A percentile compares a stretch with the other conserved stretches of the same genome.
Evolutionary conservation across 805 yeast genomes (phyloP).

Genomic region (Dipodascopsis uninucleata): DNA sequence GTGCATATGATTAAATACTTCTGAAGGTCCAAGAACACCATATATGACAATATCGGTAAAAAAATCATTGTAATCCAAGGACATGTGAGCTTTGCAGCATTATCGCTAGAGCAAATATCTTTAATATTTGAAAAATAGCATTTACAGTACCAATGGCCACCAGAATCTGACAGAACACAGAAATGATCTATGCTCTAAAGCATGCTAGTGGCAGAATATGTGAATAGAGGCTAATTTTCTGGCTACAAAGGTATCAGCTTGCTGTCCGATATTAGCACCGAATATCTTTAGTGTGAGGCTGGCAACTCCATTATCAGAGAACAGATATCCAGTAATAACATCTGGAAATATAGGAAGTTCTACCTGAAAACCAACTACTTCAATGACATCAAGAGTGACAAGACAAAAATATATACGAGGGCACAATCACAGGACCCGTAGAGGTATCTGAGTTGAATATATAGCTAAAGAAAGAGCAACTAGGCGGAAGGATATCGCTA

Average conservation of each 20-base stretch:
- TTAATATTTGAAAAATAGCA: constrained; percentile 39
- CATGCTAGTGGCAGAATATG: constrained; percentile 49
- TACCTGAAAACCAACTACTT: constrained; percentile 55
- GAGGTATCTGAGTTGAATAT: constrained; percentile 47
- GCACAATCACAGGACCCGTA: constrained; percentile 43
- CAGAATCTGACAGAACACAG: constrained; percentile 52
- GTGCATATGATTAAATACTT: constrained; percentile 37
- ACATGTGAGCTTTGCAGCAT: constrained; percentile 15
- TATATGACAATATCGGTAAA: constrained; percentile 23
- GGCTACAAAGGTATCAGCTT: constrained; percentile 54
- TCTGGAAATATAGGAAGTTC: constrained; percentile 63
- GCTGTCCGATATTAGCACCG: constrained; percentile 50
- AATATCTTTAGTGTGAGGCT: constrained; percentile 59
- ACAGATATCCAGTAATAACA: constrained; percentile 58
- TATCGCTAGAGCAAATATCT: constrained; percentile 23
- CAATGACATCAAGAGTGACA: constrained; percentile 58
- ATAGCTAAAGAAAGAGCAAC: too few species aligned
- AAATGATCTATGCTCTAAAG: constrained; percentile 50
- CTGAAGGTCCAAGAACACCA: constrained; percentile 36
- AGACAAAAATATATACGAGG: constrained; percentile 50
- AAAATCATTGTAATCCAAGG: constrained; percentile 28
- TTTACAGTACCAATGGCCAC: constrained; percentile 46
- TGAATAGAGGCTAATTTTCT: constrained; percentile 56
- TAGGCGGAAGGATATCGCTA: too few species aligned
- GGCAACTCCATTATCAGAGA: constrained; percentile 59